A percentile compares a stretch with the other conserved stretches of the same genome.
Conservation (phyloP, 768 basidiomycete genomes). For the Tephrocybe sp. region DNA sequence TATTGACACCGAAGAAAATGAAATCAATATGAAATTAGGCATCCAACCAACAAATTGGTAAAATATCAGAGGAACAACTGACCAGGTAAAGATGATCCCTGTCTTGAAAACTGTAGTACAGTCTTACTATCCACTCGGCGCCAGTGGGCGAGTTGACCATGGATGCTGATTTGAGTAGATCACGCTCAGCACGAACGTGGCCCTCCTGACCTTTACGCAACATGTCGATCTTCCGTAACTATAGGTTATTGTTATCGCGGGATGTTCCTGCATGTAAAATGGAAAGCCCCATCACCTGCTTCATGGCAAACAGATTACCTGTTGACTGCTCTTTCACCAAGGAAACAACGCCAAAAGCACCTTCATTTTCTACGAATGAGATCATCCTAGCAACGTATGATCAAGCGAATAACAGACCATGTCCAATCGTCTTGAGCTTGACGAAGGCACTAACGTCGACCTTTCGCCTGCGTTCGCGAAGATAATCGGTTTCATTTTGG, state of each 20-base stretch:
- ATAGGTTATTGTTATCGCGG: conserved; percentile 19
- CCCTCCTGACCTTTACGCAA: conserved; percentile 96
- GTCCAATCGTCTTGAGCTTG: conserved; percentile 91
- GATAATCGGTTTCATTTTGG: conserved; percentile 86
- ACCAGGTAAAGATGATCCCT: conserved; percentile 93
- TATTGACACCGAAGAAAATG: conserved; percentile 36
- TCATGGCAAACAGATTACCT: conserved; percentile 91
- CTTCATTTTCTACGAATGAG: conserved; percentile 6
- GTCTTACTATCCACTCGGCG: conserved; percentile 91
- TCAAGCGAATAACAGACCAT: conserved; percentile 52
- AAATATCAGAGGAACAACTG: conserved; percentile 42
- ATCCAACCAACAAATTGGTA: conserved; percentile 10
- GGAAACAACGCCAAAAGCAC: conserved; percentile 84
- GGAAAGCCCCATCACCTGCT: conserved; percentile 62
- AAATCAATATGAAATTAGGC: conserved; percentile 53
- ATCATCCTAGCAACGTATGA: conserved; percentile 1
- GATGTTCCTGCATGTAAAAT: conserved; percentile 14
- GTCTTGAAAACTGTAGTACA: conserved; percentile 95
- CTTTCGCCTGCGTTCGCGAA: conserved; percentile 79
- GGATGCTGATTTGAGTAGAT: conserved; percentile 88
- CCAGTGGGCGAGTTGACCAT: conserved; percentile 68
- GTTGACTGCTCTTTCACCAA: conserved; percentile 81
- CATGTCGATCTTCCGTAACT: conserved; percentile 90
- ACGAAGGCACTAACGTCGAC: conserved; percentile 84
- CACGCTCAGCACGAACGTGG: conserved; percentile 93